Evolutionary conservation across 2,329 filamentous ascomycete species (phyloP), one percentile per base, ranked within the genome.

Genomic region (Pseudocercospora musae): DNA sequence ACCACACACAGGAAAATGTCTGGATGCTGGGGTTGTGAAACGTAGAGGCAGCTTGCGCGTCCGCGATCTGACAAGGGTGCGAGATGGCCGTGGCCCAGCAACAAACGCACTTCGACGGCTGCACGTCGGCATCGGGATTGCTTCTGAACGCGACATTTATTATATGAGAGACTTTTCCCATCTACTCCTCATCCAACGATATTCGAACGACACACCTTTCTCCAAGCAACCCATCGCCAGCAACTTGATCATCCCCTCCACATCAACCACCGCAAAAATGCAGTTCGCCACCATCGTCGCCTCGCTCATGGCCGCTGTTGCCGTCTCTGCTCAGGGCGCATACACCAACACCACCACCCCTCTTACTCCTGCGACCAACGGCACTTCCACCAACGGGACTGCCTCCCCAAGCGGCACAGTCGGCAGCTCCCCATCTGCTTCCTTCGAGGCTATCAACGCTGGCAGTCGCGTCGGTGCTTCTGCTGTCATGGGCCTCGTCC

Each of bases 231-330:
- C 21, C n/a, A 40, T 54, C 29, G 8, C 31, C 27, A 40, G 0
- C 48, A 31, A 23, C 49, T 49, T 49, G 33, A 23, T 58, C 49
- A 44, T n/a, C 11, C 37, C 44, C 56, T 27, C 53, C 18, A 55
- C 20, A 44, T 7, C 23, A 23, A 33, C 46, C 25, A 6, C 25
- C 50, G 57, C 33, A 57, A 63, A 25, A 6, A 63, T 63, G 62
- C 62, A 60, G n/a, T 63, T 63, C 62, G 60, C 58, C 53, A 60
- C 53, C 58, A 60, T 60, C 58, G 21, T 56, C 54, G 54, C 62
- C 48, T 60, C 58, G 20, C 62, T 56, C 57, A 57, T 37, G 55
- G 52, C 56, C 48, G 54, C 62, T 54, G 46, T 58, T 55, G 62
- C 54, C 54, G 58, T 58, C 21, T 52, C 53, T 52, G 57, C 58